A percentile compares a stretch with the other conserved stretches of the same genome.
Conservation (phyloP, 2,329 filamentous ascomycete genomes). For the Gaeumannomyces sp. region DNA sequence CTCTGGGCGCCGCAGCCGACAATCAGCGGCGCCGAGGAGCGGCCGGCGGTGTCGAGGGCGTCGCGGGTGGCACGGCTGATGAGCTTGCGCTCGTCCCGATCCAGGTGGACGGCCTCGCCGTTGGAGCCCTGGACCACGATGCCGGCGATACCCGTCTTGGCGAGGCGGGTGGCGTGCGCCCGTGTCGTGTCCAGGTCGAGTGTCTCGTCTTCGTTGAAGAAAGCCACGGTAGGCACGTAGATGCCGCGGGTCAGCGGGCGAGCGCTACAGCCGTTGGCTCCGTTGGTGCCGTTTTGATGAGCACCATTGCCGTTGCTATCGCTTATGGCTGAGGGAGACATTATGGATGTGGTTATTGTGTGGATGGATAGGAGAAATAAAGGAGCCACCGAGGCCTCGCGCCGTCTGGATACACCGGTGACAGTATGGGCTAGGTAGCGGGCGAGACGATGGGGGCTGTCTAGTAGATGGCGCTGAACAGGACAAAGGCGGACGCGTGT, state of each 20-base stretch:
- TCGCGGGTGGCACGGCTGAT: constrained; percentile 56
- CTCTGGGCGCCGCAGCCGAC: constrained; percentile 66
- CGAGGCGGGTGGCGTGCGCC: constrained; percentile 51
- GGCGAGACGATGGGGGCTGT: neutral
- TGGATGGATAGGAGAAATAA: too few species aligned
- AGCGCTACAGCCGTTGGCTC: neutral
- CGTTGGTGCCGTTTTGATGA: neutral
- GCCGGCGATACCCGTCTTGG: constrained; percentile 57
- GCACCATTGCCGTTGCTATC: neutral
- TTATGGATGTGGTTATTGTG: neutral
- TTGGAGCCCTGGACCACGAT: constrained; percentile 67
- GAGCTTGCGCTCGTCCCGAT: constrained; percentile 55
- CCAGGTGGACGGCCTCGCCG: constrained; percentile 66
- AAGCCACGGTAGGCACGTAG: constrained; percentile 59
- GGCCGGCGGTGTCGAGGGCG: constrained; percentile 35
- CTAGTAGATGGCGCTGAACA: neutral
- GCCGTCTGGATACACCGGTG: too few species aligned
- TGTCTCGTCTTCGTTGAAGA: constrained; percentile 50
- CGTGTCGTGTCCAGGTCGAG: constrained; percentile 47
- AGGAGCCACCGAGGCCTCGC: too few species aligned
- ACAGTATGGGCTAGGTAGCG: neutral
- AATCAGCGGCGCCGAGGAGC: constrained; percentile 50
- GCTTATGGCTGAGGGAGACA: neutral
- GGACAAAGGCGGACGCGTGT: too few species aligned
- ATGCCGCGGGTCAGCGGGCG: constrained; percentile 32